phyloP scores from a whole-genome alignment of 805 yeast genomes.

The Yarrowia alimentaria region DNA sequence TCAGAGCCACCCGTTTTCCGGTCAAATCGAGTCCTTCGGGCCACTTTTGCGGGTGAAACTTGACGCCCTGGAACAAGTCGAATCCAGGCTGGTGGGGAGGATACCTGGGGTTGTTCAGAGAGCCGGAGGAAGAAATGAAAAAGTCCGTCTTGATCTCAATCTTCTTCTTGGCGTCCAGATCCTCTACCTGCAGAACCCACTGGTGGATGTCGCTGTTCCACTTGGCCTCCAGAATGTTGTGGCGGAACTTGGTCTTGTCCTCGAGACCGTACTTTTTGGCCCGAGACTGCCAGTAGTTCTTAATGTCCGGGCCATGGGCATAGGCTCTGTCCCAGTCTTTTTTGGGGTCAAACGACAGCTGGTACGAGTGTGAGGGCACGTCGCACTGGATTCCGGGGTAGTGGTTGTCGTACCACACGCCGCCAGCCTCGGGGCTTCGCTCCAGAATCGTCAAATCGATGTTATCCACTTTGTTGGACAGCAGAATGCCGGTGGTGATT shows the following conservation, averaged over 20 bases:
- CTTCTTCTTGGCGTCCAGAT: conserved; percentile 26
- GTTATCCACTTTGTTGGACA: conserved; percentile 17
- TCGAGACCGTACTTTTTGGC: conserved; percentile 35
- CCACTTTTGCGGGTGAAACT: conserved; percentile 41
- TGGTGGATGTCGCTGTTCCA: conserved; percentile 31
- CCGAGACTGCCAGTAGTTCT: conserved; percentile 32
- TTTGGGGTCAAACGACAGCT: conserved; percentile 36
- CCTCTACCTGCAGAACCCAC: conserved; percentile 29
- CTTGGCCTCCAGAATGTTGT: conserved; percentile 32
- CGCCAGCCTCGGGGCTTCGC: conserved; percentile 37
- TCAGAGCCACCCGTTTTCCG: conserved; percentile 38
- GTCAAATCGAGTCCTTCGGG: conserved; percentile 34
- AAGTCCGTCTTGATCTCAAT: conserved; percentile 32
- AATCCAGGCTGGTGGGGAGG: conserved; percentile 37
- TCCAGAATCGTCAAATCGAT: conserved; percentile 30
- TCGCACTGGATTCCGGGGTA: conserved; percentile 37
- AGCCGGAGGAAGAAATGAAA: conserved; percentile 35
- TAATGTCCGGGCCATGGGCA: conserved; percentile 35
- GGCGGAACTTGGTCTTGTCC: conserved; percentile 31
- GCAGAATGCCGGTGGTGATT: conserved; percentile 23
- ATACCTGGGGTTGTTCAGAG: conserved; percentile 36
- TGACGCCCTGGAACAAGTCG: conserved; percentile 36
- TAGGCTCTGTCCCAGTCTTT: conserved; percentile 35
- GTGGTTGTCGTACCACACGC: conserved; percentile 35
- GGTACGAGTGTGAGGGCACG: conserved; percentile 37